These are phyloP conservation scores for Ceratobasidium sp. DNA, from an alignment of 1,284 basidiomycete genomes.

Conservation along the genomic window DNA sequence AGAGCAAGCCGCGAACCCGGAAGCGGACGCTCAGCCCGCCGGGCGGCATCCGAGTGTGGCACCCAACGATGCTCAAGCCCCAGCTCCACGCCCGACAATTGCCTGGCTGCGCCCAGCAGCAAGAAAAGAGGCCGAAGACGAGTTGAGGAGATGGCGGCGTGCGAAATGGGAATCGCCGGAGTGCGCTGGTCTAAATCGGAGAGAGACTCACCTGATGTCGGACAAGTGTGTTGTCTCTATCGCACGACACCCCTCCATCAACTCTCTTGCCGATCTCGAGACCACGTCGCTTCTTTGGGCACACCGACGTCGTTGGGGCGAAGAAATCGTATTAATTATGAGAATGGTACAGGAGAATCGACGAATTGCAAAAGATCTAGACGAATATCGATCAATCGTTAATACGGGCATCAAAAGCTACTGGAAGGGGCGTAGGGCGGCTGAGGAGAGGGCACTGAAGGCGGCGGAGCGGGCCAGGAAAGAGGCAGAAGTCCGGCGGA, in stretches of 20 bases:
- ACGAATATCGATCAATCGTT: not conserved
- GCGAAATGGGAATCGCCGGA: not conserved
- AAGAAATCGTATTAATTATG: conserved; percentile 5
- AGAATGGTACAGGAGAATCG: not conserved
- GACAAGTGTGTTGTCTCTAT: not conserved
- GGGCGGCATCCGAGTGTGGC: no score
- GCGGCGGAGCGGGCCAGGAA: not conserved
- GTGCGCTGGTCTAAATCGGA: not conserved
- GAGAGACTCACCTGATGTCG: not conserved
- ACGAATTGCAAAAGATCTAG: not conserved
- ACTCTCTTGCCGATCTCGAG: not conserved
- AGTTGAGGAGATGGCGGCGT: not conserved
- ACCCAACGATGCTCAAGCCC: no score
- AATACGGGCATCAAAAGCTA: not conserved
- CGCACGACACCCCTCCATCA: not conserved
- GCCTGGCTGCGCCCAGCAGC: not conserved
- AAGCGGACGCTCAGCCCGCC: no score
- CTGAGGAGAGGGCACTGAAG: not conserved
- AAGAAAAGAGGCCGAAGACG: not conserved
- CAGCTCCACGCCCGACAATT: not conserved
- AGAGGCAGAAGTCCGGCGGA: not conserved
- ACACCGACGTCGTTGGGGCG: not conserved
- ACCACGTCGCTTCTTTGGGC: not conserved
- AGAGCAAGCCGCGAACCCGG: no score
- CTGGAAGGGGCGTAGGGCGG: not conserved